Evolutionary conservation across 176 grass and related monocot species (phyloP), one percentile per base, ranked within the genome.

Genomic region (Hsuehochloa calcarea): DNA sequence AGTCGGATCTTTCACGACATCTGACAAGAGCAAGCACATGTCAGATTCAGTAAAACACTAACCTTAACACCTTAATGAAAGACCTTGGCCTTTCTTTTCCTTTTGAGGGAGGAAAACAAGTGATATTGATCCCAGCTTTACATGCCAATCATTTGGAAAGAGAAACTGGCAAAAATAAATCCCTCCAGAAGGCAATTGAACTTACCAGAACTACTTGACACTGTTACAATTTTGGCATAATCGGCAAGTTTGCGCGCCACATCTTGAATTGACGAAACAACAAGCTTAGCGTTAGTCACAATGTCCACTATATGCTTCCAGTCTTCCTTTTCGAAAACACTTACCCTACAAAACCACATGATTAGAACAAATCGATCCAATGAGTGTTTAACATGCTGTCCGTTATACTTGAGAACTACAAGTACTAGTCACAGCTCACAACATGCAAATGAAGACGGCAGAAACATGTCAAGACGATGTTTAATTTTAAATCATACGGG

Each of bases 191-290:
- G 0, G 40, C n/a, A 76, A 75, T 82, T 23, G 52, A 58, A 79
- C 87, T 92, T 83, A 93, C 93, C 80, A 40, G 82, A 90, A 70
- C 47, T 44, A 80, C 50, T 47, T 35, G 88, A 88, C 50, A 69
- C 25, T 40, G 74, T 81, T 43, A 84, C 89, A 85, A 86, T 55
- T 80, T 93, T 95, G 3, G 87, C 87, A 83, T 92, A 93, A 62
- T 93, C 88, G 31, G 88, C 83, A 59, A 98, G 80, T 75, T 95
- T 95, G 39, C 78, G n/a, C n/a, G 91, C 96, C 61, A 92, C 93
- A 79, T 98, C 96, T 90, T 98, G 93, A 81, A 98, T 87, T 34
- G 96, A 98, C 0, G 89, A 86, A 49, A 98, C 89, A 4, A 98
- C 89, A 46, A 93, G 87, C 87, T 93, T 98, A 71, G 93, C 91